A percentile compares a stretch with the other conserved stretches of the same genome.
Evolutionary conservation across 1,139 yeast species (phyloP).

Genomic region (Diutina rugosa): DNA sequence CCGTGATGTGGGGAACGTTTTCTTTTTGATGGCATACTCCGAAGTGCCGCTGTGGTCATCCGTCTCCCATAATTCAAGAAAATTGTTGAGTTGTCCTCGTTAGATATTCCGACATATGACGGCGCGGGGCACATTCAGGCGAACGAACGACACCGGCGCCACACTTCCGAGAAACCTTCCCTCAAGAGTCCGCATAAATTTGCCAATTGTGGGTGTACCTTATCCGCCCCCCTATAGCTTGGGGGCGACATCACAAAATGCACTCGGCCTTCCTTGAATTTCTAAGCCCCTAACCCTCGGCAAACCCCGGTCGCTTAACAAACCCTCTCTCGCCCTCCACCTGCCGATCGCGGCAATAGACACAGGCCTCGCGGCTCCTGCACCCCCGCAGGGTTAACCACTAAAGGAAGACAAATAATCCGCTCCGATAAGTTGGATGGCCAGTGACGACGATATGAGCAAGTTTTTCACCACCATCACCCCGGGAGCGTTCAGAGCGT

Average conservation of each 20-base stretch:
- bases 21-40: not conserved
- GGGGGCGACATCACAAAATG: no score
- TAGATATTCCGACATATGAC: not conserved
- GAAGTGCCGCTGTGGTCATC: not conserved
- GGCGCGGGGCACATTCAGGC: not conserved
- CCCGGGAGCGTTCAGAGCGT: not conserved
- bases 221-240: no score
- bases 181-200: not conserved
- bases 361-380: not conserved
- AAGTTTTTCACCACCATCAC: constrained; percentile 1
- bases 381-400: not conserved
- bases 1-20: not conserved
- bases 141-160: not conserved
- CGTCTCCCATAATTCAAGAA: not conserved
- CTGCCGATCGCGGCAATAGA: not conserved
- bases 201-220: not conserved
- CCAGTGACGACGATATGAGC: not conserved
- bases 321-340: not conserved
- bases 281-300: not conserved
- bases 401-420: not conserved
- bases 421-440: not conserved
- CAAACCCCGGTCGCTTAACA: not conserved
- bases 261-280: no score
- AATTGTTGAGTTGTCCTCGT: not conserved
- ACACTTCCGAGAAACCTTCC: not conserved